These are phyloP conservation scores for Suillus brevipes DNA, from an alignment of 768 basidiomycete genomes.

Conservation along the genomic window DNA sequence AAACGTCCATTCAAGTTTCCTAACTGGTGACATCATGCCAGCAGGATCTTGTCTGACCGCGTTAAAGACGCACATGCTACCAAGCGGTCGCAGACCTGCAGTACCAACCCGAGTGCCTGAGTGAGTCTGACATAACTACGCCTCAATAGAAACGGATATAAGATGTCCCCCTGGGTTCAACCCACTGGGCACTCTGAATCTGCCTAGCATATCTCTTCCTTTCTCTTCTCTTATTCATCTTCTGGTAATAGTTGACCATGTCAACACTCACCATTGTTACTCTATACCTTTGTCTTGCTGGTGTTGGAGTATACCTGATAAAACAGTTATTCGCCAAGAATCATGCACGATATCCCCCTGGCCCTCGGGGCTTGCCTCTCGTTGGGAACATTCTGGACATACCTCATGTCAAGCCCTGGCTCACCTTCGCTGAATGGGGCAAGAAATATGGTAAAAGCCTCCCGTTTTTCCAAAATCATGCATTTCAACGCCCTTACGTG, in stretches of 20 bases:
- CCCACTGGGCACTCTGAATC: not conserved
- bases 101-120: too few species aligned
- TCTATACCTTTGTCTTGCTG: slow-evolving; percentile 16
- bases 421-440: slow-evolving; percentile 53
- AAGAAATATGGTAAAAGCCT: slow-evolving; percentile 46
- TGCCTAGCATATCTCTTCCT: not conserved
- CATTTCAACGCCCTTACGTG: slow-evolving; percentile 17
- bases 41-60: too few species aligned
- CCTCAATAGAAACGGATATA: not conserved
- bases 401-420: slow-evolving; percentile 50
- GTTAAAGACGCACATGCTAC: too few species aligned
- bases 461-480: not conserved
- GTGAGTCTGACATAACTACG: too few species aligned
- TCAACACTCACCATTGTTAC: too few species aligned
- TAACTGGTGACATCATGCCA: too few species aligned
- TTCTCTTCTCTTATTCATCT: not conserved
- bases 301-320: slow-evolving; percentile 14
- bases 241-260: not conserved
- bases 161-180: not conserved
- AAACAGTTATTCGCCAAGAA: slow-evolving; percentile 4
- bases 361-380: slow-evolving; percentile 35
- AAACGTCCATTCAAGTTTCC: too few species aligned
- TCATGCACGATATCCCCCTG: slow-evolving; percentile 18
- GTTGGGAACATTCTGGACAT: slow-evolving; percentile 57
- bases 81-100: too few species aligned